These are phyloP conservation scores for Penicillium daleae DNA, from an alignment of 495 filamentous ascomycete species.

Conservation along the genomic window DNA sequence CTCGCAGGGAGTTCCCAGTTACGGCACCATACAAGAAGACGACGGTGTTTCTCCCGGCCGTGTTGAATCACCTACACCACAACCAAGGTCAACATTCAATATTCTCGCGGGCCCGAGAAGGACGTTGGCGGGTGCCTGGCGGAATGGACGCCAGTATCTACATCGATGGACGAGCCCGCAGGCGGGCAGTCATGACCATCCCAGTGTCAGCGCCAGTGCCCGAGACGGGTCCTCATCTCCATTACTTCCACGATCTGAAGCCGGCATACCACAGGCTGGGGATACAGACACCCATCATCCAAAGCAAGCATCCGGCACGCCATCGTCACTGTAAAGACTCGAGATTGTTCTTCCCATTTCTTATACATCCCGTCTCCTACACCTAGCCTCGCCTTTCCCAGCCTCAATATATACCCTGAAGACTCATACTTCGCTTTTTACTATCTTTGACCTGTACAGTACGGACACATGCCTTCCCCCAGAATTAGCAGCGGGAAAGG, in stretches of 20 bases:
- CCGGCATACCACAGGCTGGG: slow-evolving; percentile 5
- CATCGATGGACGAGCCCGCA: slow-evolving; percentile 31
- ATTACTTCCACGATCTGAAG: slow-evolving; percentile 21
- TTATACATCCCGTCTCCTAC: not conserved
- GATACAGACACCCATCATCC: not conserved
- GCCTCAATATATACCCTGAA: slow-evolving; percentile 1
- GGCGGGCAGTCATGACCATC: slow-evolving; percentile 20
- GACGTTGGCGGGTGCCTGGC: slow-evolving; percentile 32
- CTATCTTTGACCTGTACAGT: not conserved
- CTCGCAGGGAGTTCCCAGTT: slow-evolving; percentile 19
- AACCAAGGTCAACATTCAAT: slow-evolving; percentile 5
- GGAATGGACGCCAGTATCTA: slow-evolving; percentile 33
- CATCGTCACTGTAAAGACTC: slow-evolving; percentile 14
- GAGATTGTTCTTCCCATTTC: not conserved
- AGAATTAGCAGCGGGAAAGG: not conserved
- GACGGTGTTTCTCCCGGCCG: slow-evolving; percentile 6
- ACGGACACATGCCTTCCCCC: not conserved
- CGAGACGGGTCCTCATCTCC: slow-evolving; percentile 22
- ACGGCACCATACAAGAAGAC: slow-evolving; percentile 37
- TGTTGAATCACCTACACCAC: not conserved
- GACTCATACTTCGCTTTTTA: not conserved
- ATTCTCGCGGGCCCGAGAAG: slow-evolving; percentile 44
- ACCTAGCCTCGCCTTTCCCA: not conserved
- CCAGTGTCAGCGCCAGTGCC: slow-evolving; percentile 5
- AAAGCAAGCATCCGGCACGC: not conserved